These are phyloP conservation scores for Ustilago trichophora DNA, from an alignment of 1,284 basidiomycete genomes.

Conservation along the genomic window DNA sequence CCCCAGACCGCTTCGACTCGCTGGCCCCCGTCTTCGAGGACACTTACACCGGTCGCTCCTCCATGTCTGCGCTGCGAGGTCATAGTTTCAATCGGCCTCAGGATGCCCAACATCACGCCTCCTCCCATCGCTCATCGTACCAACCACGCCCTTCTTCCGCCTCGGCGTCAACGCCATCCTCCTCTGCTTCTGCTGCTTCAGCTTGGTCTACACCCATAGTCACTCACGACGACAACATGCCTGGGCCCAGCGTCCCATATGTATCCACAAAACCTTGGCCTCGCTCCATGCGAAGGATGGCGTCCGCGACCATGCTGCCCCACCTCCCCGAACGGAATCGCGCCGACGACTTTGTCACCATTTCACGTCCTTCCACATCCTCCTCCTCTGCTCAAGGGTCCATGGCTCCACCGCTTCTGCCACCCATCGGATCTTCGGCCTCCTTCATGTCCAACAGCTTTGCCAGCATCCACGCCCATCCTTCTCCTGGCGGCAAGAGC, in stretches of 20 bases:
- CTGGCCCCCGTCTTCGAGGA: slow-evolving; percentile 13
- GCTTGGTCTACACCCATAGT: slow-evolving; percentile 3
- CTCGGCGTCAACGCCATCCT: slow-evolving; percentile 7
- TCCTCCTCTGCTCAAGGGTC: slow-evolving; percentile 4
- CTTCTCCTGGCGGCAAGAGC: slow-evolving; percentile 5
- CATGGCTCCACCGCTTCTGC: slow-evolving; percentile 10
- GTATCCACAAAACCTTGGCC: not conserved
- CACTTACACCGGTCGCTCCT: not conserved
- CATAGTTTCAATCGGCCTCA: slow-evolving; percentile 1
- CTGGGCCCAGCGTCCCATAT: not conserved
- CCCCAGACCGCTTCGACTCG: slow-evolving; percentile 15
- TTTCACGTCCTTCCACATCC: slow-evolving; percentile 16
- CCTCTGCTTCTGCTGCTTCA: slow-evolving; percentile 11
- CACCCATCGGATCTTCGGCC: slow-evolving; percentile 12
- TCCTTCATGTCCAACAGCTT: slow-evolving; percentile 8
- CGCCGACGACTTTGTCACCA: slow-evolving; percentile 6
- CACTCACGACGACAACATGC: slow-evolving; percentile 3
- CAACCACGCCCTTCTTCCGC: slow-evolving; percentile 5
- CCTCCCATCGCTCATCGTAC: not conserved
- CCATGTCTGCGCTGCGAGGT: slow-evolving; percentile 7
- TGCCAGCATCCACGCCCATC: not conserved
- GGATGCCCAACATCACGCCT: not conserved
- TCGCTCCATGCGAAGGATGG: slow-evolving; percentile 16
- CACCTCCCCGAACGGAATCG: slow-evolving; percentile 33
- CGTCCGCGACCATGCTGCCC: slow-evolving; percentile 16